Evolutionary conservation across 805 yeast genomes (phyloP), one percentile per base, ranked within the genome.

Genomic region (Myxozyma melibiosi): DNA sequence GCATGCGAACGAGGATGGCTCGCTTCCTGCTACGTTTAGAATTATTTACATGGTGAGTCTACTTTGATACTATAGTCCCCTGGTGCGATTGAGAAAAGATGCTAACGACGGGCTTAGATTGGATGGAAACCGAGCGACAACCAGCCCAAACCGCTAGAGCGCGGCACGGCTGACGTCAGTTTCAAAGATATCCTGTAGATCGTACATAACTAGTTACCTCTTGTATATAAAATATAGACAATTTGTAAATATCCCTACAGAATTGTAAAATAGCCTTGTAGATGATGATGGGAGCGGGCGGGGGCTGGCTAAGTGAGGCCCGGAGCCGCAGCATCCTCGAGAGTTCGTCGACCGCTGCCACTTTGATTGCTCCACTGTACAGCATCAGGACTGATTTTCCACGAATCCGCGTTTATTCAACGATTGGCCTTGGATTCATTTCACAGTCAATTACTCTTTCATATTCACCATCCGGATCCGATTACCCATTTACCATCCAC

Each of bases 51-150:
- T 88, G 90, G 63, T 57, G 47, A 11, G 57, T 53, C 14, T 20
- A 14, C 33, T 13, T 34, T 50, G 4, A 6, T 18, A 2, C 37
- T 14, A n/a, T 2, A 6, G 3, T 14, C 27, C 20, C 3, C 4
- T 8, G 8, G 6, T 20, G 25, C 14, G 27, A n/a, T 16, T 2
- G n/a, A 13, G 31, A 13, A 14, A 16, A 8, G 43, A 14, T 24
- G 6, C 27, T 45, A 18, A 25, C 31, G 31, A 28, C 6, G 4
- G 4, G n/a, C 33, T 16, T 43, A 62, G 61, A 86, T 89, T 68
- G 96, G 96, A 2, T 89, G 96, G 96, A 89, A 87, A 69, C 83
- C 84, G 62, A 80, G 88, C 53, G 80, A 81, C 5, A 68, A 72
- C 48, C 89, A 87, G 68, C 90, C 91, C 2, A 75, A 84, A 67